Evolutionary conservation across 192 early-diverging fungal genomes (phyloP), one percentile per base, ranked within the genome.

Genomic region (Entomortierella beljakovae): DNA sequence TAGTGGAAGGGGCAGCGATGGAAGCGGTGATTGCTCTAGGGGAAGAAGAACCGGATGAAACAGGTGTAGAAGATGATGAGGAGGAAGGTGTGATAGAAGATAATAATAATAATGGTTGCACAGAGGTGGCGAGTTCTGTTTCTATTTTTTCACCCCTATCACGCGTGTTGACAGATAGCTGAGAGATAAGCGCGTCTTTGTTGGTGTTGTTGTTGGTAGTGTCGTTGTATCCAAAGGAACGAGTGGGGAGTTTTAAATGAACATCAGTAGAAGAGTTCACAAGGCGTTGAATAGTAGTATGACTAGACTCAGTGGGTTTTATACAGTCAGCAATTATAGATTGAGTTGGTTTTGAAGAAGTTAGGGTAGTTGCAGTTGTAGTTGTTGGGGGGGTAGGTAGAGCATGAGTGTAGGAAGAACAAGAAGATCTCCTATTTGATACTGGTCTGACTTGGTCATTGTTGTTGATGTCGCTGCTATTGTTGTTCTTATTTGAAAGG

Each of bases 21-120:
- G 72, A 71, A 10, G 60, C 61, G n/a, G 69, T 49, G 54, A 71
- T 34, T 1, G 69, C 61, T 31, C 69, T 57, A 34, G 69, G 69
- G 7, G 61, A 63, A 38, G 69, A 63, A 1, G 69, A 56, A 7
- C 40, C 32, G 16, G 69, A 71, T 50, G 60, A 71, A 6, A 34
- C 9, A 40, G 69, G 60, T 40, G 60, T 55, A 9, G 61, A 63
- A 37, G 59, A 49, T 2, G 69, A 18, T 48, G 33, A 3, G 32
- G 55, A 35, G 28, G 55, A 57, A 15, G 23, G 51, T 26, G 28
- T 43, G 42, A 18, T n/a, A n/a, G n/a, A n/a, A n/a, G n/a, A n/a
- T n/a, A n/a, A n/a, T n/a, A n/a, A n/a, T n/a, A n/a, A n/a, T n/a
- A n/a, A n/a, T n/a, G n/a, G n/a, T n/a, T n/a, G n/a, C n/a, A n/a